These are phyloP conservation scores for Solanum etuberosum DNA, from an alignment of 257 asterid genomes.

Conservation along the genomic window DNA sequence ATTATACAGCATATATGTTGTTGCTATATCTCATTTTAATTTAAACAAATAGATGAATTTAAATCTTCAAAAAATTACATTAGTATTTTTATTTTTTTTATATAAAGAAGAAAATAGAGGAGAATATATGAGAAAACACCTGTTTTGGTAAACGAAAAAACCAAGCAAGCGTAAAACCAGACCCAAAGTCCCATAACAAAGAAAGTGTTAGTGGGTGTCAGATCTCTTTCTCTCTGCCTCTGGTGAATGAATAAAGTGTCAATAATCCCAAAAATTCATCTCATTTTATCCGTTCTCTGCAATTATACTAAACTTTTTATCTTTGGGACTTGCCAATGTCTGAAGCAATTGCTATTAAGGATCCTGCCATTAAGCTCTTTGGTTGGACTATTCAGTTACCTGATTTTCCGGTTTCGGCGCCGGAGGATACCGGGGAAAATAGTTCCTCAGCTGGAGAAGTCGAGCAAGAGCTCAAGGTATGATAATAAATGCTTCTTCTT, in stretches of 20 bases:
- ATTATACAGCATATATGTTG: too few relatives aligned
- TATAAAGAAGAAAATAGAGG: not conserved
- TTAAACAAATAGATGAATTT: not conserved
- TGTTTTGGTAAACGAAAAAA: not conserved
- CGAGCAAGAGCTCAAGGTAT: constrained; percentile 43
- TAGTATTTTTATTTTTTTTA: not conserved
- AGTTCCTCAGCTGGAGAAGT: constrained; percentile 24
- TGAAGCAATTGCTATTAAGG: constrained; percentile 30
- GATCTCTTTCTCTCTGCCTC: constrained; percentile 25
- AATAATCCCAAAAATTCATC: constrained; percentile 7
- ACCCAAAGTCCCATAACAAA: not conserved
- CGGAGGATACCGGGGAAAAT: constrained; percentile 21
- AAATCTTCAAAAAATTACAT: not conserved
- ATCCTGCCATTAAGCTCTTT: constrained; percentile 83
- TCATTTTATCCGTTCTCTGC: not conserved
- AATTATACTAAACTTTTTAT: not conserved
- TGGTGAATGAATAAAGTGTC: not conserved
- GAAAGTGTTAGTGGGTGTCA: constrained; percentile 28
- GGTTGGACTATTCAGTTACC: constrained; percentile 72
- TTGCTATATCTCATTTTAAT: not conserved
- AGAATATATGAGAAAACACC: not conserved
- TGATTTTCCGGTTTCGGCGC: constrained; percentile 19
- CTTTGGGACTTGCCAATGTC: constrained; percentile 35
- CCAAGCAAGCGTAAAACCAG: not conserved
- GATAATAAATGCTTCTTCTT: not conserved